phyloP scores from a whole-genome alignment of 2,329 filamentous ascomycete genomes.

The Exophiala viscosa region DNA sequence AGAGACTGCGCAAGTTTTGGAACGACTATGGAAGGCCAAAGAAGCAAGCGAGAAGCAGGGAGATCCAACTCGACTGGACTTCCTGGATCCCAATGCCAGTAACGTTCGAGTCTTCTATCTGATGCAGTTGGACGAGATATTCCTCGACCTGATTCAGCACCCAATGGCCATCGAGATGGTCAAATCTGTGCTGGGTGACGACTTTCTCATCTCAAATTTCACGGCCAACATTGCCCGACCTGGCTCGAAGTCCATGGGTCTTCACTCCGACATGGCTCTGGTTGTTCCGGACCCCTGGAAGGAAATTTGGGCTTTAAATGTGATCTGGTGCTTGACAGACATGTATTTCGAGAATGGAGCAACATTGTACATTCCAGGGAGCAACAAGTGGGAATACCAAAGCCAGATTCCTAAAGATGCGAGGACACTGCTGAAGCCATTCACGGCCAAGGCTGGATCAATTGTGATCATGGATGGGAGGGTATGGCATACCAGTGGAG shows the following conservation, averaged over 20 bases:
- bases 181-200: constrained; percentile 30
- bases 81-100: constrained; percentile 31
- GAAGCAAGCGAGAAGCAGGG: constrained; percentile 27
- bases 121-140: constrained; percentile 31
- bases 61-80: constrained; percentile 19
- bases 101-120: constrained; percentile 35
- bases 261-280: constrained; percentile 36
- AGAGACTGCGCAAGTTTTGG: constrained; percentile 23
- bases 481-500: constrained; percentile 35
- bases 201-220: constrained; percentile 36
- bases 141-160: constrained; percentile 30
- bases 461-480: constrained; percentile 35
- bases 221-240: constrained; percentile 37
- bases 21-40: constrained; percentile 30
- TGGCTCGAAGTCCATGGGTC: constrained; percentile 32
- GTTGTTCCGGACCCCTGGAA: constrained; percentile 35
- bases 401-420: constrained; percentile 25
- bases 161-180: constrained; percentile 32
- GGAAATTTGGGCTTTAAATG: constrained; percentile 22
- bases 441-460: constrained; percentile 34
- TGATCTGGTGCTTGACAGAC: constrained; percentile 36
- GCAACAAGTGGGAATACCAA: constrained; percentile 6
- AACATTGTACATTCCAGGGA: constrained; percentile 21
- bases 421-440: constrained; percentile 30
- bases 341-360: constrained; percentile 33